phyloP scores from a whole-genome alignment of 2,329 filamentous ascomycete species.

The Diaporthe destruens region DNA sequence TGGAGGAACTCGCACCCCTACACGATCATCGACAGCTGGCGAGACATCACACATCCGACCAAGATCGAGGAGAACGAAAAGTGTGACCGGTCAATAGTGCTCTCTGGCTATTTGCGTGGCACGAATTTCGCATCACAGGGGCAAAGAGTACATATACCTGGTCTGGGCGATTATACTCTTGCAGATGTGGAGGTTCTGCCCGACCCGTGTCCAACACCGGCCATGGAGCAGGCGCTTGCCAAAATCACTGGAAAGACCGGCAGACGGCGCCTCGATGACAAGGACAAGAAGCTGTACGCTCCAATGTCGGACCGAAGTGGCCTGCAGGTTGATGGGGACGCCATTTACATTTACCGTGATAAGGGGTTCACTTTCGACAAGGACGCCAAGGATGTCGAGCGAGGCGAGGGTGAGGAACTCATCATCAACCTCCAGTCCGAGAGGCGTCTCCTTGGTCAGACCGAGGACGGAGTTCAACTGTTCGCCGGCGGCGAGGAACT shows the following conservation, averaged over 20 bases:
- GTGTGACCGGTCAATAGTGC: conserved; percentile 89
- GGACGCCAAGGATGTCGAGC: conserved; percentile 75
- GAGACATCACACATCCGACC: conserved; percentile 94
- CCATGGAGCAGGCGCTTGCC: conserved; percentile 86
- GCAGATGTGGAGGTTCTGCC: conserved; percentile 87
- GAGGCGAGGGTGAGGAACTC: conserved; percentile 94
- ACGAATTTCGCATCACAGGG: conserved; percentile 92
- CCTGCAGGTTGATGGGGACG: conserved; percentile 95
- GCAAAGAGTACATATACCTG: conserved; percentile 91
- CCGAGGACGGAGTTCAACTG: conserved; percentile 84
- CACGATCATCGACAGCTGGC: conserved; percentile 90
- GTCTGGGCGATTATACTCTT: conserved; percentile 89
- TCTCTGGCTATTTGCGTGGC: conserved; percentile 94
- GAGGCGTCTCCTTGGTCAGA: conserved; percentile 84
- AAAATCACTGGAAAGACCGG: conserved; percentile 87
- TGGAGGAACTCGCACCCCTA: conserved; percentile 99
- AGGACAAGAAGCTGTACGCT: conserved; percentile 95
- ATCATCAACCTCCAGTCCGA: conserved; percentile 91
- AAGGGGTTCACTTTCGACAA: conserved; percentile 82
- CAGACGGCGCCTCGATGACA: conserved; percentile 87
- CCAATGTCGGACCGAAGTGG: conserved; percentile 99
- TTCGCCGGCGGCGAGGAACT: conserved; percentile 84
- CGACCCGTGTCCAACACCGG: conserved; percentile 94
- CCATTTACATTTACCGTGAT: conserved; percentile 85
- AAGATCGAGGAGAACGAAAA: conserved; percentile 89